Evolutionary conservation across 2,329 filamentous ascomycete genomes (phyloP).

Genomic region (Neospermospora avenae): DNA sequence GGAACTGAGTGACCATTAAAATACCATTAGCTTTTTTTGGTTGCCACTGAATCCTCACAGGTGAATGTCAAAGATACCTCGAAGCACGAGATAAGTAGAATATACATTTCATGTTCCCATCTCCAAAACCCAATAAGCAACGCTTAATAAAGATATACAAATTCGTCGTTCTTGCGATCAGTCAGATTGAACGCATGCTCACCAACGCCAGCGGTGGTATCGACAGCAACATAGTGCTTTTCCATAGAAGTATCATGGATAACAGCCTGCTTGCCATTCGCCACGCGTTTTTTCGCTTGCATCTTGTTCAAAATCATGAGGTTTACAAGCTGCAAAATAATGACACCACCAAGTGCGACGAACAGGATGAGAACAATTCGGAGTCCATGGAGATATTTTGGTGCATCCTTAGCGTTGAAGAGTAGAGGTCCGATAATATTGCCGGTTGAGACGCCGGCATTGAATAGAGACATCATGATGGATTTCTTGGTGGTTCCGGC

Average conservation of each 20-base stretch:
- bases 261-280: conserved; percentile 57
- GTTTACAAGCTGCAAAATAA: conserved; percentile 52
- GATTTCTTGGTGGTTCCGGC: conserved; percentile 67
- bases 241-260: conserved; percentile 62
- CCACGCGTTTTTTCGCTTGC: conserved; percentile 52
- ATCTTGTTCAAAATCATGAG: conserved; percentile 54
- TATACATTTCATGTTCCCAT: neutral
- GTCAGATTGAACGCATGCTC: conserved; percentile 58
- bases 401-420: conserved; percentile 56
- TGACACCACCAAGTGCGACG: conserved; percentile 48
- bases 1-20: too few species aligned
- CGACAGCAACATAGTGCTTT: conserved; percentile 41
- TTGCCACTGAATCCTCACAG: too few species aligned
- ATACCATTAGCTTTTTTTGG: too few species aligned
- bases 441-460: conserved; percentile 57
- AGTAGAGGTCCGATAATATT: conserved; percentile 66
- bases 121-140: neutral
- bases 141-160: conserved; percentile 58
- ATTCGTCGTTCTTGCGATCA: conserved; percentile 65
- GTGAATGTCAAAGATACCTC: too few species aligned
- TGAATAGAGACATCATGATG: conserved; percentile 60
- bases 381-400: conserved; percentile 55
- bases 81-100: too few species aligned
- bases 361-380: conserved; percentile 53
- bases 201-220: conserved; percentile 40